A percentile compares a stretch with the other conserved stretches of the same genome.
Evolutionary conservation across 164 flowering plant genomes (phyloP).

Genomic region (Dillenia turbinata): DNA sequence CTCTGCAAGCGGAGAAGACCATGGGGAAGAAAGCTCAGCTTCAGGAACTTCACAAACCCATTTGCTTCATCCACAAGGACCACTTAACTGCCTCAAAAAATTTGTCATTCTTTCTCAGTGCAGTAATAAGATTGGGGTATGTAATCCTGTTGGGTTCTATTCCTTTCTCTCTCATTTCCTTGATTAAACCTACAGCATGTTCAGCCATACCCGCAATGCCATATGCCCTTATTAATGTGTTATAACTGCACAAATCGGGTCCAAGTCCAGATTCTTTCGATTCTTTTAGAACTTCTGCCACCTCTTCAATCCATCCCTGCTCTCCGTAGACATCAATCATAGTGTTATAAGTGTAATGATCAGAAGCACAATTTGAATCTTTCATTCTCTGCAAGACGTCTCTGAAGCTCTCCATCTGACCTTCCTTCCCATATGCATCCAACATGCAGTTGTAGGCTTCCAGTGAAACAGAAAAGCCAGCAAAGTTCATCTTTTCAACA

Average conservation of each 20-base stretch:
- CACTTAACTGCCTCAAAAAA: constrained; percentile 92
- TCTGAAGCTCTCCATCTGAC: constrained; percentile 62
- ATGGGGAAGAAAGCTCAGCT: constrained; percentile 6
- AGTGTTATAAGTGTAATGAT: constrained; percentile 75
- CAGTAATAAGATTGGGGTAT: constrained; percentile 54
- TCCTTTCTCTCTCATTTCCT: constrained; percentile 79
- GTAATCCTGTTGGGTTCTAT: constrained; percentile 74
- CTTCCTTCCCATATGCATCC: constrained; percentile 86
- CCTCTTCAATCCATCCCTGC: constrained; percentile 86
- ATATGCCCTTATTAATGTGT: constrained; percentile 88
- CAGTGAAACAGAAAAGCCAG: constrained; percentile 81
- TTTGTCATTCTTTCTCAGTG: constrained; percentile 67
- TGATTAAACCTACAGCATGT: constrained; percentile 65
- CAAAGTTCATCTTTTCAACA: constrained; percentile 54
- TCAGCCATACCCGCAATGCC: constrained; percentile 96
- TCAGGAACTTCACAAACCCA: constrained; percentile 31
- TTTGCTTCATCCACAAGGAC: constrained; percentile 98
- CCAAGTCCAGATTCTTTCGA: constrained; percentile 54
- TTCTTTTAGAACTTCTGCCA: constrained; percentile 59
- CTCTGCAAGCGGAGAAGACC: too few relatives aligned
- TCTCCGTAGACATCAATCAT: constrained; percentile 88
- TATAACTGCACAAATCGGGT: constrained; percentile 87
- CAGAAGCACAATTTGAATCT: constrained; percentile 47
- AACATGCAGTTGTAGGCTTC: constrained; percentile 91
- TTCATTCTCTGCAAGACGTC: constrained; percentile 57